Base-by-base conservation (phyloP, 192 early-diverging fungal species). In the Podila epigama region DNA sequence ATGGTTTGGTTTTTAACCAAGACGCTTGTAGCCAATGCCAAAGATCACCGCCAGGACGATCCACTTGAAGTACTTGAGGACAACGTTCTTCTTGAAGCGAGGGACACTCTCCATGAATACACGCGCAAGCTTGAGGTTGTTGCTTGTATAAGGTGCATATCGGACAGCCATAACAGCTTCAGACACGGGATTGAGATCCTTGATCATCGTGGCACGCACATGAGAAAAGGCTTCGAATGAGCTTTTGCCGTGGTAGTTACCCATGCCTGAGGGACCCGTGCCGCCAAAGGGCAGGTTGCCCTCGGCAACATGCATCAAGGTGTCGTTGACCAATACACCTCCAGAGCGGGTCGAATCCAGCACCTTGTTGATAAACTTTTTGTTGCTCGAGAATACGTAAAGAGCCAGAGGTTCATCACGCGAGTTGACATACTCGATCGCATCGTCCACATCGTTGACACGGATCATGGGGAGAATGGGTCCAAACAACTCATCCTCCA, bases 401-500 rank as follows among this genome's bases (percentile, higher is more conserved):
- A 96, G 81, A 2, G 91, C 84, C 62, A 99, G 84, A 50, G 97
- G 95, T 58, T 86, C 84, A 54, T 90, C 90, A 65, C 84, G 87
- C 22, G 75, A 69, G 70, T 92, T 92, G 57, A 94, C 81, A 54
- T 83, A 79, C 53, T 69, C 80, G 52, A 94, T 84, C n/a, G 90
- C 91, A 55, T 90, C 92, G 32, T 92, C 91, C 7, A 91, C 55
- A 37, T 83, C 84, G 35, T 88, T 82, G 51, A 89, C 88, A 20
- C 83, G 70, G n/a, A 99, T 66, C 63, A 97, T 82, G 16, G 94
- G 94, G 66, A 99, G 79, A 36, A 97, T 64, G 8, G 97, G 97
- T 18, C 95, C 97, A 86, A 99, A 98, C 32, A 99, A 61, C 73
- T 99, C 97, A 35, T 93, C 93, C 31, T 83, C 66, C 96, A 97